These are phyloP conservation scores for Nakaseomyces sp. DNA, from an alignment of 1,139 yeast species.

Conservation along the genomic window DNA sequence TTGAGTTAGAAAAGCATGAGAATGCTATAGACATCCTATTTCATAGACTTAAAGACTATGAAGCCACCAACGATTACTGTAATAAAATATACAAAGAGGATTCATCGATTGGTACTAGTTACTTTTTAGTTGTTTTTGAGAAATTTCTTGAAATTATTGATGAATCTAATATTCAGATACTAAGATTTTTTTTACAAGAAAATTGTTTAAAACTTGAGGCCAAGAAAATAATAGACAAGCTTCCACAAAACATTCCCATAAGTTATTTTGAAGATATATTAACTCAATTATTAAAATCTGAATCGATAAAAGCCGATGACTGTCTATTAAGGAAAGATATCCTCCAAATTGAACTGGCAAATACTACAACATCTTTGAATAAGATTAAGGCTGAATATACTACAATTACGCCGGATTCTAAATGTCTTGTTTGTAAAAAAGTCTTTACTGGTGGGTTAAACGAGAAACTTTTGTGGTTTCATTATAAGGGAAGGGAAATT, in stretches of 20 bases:
- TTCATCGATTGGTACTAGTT: conserved; percentile 34
- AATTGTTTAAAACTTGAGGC: conserved; percentile 19
- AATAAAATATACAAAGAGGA: conserved; percentile 41
- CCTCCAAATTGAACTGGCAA: conserved; percentile 23
- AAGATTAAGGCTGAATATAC: conserved; percentile 14
- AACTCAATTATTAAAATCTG: conserved; percentile 14
- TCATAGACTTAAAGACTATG: conserved; percentile 49
- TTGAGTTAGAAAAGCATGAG: conserved; percentile 52
- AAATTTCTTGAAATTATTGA: conserved; percentile 1
- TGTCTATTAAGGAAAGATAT: conserved; percentile 17
- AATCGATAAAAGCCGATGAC: conserved; percentile 14
- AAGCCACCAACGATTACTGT: conserved; percentile 54
- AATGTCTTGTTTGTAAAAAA: conserved; percentile 25
- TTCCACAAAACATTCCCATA: conserved; percentile 19
- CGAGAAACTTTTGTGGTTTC: conserved; percentile 18
- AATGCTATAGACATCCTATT: conserved; percentile 58
- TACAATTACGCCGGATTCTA: conserved; percentile 18
- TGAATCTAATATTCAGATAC: conserved; percentile 6
- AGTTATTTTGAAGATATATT: conserved; percentile 15
- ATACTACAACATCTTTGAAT: conserved; percentile 15
- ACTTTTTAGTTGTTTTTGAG: conserved; percentile 24
- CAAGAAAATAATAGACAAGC: conserved; percentile 12
- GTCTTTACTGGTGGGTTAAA: conserved; percentile 14
- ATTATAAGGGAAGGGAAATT: conserved; percentile 11
- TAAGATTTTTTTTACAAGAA: conserved; percentile 21